Conservation (phyloP, 768 basidiomycete species). For the Suillus sp. region DNA sequence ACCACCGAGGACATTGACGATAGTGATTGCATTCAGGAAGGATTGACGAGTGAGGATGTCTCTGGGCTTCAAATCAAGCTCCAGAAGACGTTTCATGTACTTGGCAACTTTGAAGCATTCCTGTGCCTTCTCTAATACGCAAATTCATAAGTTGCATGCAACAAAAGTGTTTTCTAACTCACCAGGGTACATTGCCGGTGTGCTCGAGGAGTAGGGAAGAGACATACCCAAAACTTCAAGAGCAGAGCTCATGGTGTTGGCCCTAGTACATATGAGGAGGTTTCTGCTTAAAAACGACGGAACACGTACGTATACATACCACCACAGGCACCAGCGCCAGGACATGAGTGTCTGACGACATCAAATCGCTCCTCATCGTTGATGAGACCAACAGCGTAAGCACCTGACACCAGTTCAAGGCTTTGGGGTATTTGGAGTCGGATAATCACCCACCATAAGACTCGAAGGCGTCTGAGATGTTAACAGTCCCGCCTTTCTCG, state of each 20-base stretch:
- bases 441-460: constrained; percentile 59
- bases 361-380: constrained; percentile 80
- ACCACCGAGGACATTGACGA: constrained; percentile 80
- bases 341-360: constrained; percentile 83
- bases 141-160: neutral
- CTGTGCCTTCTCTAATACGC: constrained; percentile 66
- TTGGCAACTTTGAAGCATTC: constrained; percentile 80
- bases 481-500: constrained; percentile 79
- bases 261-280: constrained; percentile 39
- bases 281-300: neutral
- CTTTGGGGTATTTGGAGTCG: neutral
- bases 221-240: constrained; percentile 87
- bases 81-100: constrained; percentile 74
- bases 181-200: constrained; percentile 75
- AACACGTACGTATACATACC: constrained; percentile 79
- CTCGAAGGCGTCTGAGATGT: constrained; percentile 84
- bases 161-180: constrained; percentile 4
- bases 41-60: constrained; percentile 70
- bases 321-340: constrained; percentile 82
- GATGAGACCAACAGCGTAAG: constrained; percentile 75
- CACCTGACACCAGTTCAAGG: constrained; percentile 48
- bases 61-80: constrained; percentile 80
- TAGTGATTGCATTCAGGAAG: constrained; percentile 82
- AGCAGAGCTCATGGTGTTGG: constrained; percentile 87
- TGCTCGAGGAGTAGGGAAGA: constrained; percentile 76